A percentile compares a stretch with the other conserved stretches of the same genome.
These are phyloP conservation scores for Cytospora mali DNA, from an alignment of 2,329 filamentous ascomycete genomes.

Conservation along the genomic window DNA sequence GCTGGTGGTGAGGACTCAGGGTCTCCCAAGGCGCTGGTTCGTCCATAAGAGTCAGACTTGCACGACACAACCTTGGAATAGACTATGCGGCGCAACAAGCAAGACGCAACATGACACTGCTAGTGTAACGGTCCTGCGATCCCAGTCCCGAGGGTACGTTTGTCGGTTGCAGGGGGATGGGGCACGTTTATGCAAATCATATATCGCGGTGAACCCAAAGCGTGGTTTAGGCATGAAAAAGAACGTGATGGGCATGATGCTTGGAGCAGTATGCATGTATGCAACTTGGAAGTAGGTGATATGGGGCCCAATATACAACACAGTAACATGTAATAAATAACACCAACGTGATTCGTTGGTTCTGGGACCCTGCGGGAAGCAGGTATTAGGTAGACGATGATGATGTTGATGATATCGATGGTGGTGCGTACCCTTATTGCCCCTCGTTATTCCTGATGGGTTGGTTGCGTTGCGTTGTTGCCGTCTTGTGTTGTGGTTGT, in stretches of 20 bases:
- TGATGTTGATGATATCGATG: background rate
- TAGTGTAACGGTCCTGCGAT: background rate
- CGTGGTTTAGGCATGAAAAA: background rate
- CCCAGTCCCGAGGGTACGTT: background rate
- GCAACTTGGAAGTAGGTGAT: no score
- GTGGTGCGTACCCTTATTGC: background rate
- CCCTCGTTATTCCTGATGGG: background rate
- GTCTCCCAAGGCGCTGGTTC: constrained; percentile 15
- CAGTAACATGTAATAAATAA: no score
- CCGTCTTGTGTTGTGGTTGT: background rate
- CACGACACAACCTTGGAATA: background rate
- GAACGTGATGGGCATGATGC: background rate
- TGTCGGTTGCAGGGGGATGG: background rate
- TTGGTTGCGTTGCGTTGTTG: background rate
- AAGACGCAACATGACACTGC: background rate
- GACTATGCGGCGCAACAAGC: background rate
- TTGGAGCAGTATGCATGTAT: background rate
- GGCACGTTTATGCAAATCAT: background rate
- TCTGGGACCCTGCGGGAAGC: background rate
- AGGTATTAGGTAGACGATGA: background rate
- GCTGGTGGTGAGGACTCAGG: background rate
- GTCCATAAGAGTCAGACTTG: constrained; percentile 1
- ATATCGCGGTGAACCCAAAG: background rate
- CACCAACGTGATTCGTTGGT: background rate
- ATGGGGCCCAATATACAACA: background rate